Percentiles rank a stretch among this genome's conserved stretches.
phyloP scores from a whole-genome alignment of 1,284 basidiomycete species.

The Ustilago nuda region DNA sequence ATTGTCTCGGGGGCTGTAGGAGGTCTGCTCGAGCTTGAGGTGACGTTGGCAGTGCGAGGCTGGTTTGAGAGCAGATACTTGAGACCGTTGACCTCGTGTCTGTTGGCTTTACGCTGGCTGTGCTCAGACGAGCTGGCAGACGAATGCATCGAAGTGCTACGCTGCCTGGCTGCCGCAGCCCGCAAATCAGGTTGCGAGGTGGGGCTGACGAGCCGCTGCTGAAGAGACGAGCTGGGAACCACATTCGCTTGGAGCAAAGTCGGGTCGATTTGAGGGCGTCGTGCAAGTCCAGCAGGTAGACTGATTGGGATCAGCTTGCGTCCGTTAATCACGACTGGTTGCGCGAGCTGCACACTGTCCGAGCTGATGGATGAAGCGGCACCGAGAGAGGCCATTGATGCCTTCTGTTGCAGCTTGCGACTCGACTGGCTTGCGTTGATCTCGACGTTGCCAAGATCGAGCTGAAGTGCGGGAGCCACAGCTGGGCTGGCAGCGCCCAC shows the following conservation, averaged over 20 bases:
- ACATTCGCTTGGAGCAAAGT: slow-evolving; percentile 27
- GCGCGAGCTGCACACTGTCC: slow-evolving; percentile 24
- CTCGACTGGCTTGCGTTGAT: background rate
- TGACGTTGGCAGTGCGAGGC: slow-evolving; percentile 11
- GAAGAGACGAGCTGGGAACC: background rate
- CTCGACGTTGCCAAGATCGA: slow-evolving; percentile 14
- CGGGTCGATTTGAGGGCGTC: slow-evolving; percentile 29
- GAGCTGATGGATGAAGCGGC: slow-evolving; percentile 28
- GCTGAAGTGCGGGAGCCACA: slow-evolving; percentile 18
- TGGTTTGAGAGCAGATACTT: slow-evolving; percentile 22
- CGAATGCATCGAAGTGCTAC: slow-evolving; percentile 23
- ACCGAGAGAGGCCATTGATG: slow-evolving; percentile 28
- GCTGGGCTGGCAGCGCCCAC: background rate
- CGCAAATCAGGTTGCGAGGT: background rate
- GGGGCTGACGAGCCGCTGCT: background rate
- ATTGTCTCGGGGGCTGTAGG: slow-evolving; percentile 49
- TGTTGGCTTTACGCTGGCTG: slow-evolving; percentile 4
- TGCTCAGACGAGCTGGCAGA: slow-evolving; percentile 17
- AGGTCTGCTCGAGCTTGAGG: slow-evolving; percentile 28
- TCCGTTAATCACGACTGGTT: slow-evolving; percentile 38
- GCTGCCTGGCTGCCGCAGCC: slow-evolving; percentile 10
- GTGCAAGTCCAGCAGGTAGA: slow-evolving; percentile 37
- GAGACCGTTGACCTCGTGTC: background rate
- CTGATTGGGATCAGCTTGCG: slow-evolving; percentile 48
- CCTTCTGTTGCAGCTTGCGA: slow-evolving; percentile 26